phyloP scores from a whole-genome alignment of 108 stramenopile species.

The Nitzschia sp. region DNA sequence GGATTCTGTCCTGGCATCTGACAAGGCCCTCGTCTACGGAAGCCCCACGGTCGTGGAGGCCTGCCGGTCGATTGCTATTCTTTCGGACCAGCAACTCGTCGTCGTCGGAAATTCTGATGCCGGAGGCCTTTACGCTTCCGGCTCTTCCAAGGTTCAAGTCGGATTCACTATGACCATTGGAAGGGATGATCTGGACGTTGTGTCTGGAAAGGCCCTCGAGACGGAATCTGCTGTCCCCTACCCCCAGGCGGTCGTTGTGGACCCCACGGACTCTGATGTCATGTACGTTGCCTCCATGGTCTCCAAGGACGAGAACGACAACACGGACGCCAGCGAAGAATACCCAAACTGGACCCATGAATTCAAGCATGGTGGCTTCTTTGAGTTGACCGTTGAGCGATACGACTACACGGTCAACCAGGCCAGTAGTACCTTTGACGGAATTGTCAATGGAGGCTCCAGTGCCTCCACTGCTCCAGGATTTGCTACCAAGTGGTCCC shows the following conservation, averaged over 20 bases:
- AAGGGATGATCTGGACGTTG: neutral
- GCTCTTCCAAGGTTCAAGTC: neutral
- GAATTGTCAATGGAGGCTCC: constrained; percentile 7
- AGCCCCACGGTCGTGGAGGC: neutral
- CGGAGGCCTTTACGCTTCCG: constrained; percentile 7
- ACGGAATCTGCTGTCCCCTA: constrained; percentile 6
- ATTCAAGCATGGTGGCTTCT: constrained; percentile 24
- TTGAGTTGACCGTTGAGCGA: constrained; percentile 24
- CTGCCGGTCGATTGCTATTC: constrained; percentile 10
- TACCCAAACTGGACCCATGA: constrained; percentile 16
- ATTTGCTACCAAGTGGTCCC: constrained; percentile 4
- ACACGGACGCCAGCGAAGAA: neutral
- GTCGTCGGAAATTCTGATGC: constrained; percentile 28
- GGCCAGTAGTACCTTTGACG: constrained; percentile 13
- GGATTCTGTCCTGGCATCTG: neutral
- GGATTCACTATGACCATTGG: constrained; percentile 13
- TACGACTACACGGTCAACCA: constrained; percentile 1
- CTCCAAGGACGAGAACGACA: constrained; percentile 1
- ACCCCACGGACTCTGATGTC: neutral
- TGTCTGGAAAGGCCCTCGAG: neutral
- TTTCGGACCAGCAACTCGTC: neutral
- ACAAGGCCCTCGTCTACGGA: neutral
- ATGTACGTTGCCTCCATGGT: neutral
- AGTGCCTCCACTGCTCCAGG: constrained; percentile 1
- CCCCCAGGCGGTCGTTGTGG: neutral